Conservation (phyloP, 352 stramenopile genomes). For the Pythium diclinum region DNA sequence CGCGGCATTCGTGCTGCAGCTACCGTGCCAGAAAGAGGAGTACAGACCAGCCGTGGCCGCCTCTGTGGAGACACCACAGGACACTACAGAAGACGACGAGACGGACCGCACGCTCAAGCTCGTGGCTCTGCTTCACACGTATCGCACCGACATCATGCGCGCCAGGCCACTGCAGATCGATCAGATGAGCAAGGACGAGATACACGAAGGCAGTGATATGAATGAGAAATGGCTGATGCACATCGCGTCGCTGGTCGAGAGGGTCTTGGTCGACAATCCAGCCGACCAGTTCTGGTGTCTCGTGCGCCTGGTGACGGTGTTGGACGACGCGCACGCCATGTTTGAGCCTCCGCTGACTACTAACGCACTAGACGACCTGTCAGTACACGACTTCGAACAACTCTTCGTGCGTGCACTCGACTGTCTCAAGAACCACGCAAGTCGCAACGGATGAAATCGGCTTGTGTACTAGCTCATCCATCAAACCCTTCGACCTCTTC, state of each 20-base stretch:
- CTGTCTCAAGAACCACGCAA: conserved; percentile 21
- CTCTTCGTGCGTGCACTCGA: conserved; percentile 71
- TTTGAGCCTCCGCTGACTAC: conserved; percentile 41
- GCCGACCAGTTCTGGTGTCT: conserved; percentile 76
- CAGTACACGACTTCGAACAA: conserved; percentile 49
- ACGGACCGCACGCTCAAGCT: conserved; percentile 3
- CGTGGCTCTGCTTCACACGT: conserved; percentile 20
- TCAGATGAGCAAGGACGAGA: background rate
- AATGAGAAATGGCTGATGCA: background rate
- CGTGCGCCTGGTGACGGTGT: conserved; percentile 50
- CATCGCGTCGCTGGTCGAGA: conserved; percentile 11
- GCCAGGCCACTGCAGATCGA: conserved; percentile 8
- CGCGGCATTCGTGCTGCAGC: conserved; percentile 46
- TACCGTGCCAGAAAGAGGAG: conserved; percentile 10
- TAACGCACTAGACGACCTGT: conserved; percentile 37
- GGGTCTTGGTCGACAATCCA: conserved; percentile 23
- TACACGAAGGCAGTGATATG: background rate
- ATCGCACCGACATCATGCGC: conserved; percentile 18
- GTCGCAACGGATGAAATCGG: background rate
- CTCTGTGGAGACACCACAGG: background rate
- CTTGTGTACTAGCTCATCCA: background rate
- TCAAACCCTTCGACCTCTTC: conserved; percentile 39
- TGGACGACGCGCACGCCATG: conserved; percentile 47
- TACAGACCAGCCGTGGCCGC: background rate
- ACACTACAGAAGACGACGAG: background rate